These are phyloP conservation scores for Diversispora eburnea DNA, from an alignment of 192 early-diverging fungal species.

Conservation along the genomic window DNA sequence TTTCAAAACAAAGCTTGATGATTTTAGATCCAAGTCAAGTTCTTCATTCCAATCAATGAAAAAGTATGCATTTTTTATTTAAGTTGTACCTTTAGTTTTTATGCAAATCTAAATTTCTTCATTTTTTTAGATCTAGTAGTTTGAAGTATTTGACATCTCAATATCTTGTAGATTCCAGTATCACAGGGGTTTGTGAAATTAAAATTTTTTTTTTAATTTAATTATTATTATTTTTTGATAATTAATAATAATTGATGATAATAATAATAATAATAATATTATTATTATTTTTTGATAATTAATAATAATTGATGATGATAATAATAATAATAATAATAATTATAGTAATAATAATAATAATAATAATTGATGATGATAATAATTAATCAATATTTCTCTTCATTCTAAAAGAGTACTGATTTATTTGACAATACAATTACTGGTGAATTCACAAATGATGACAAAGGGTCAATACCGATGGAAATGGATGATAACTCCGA, in stretches of 20 bases:
- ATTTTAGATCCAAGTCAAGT: constrained; percentile 1
- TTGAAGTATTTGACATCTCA: constrained; percentile 53
- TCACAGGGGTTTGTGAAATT: constrained; percentile 47
- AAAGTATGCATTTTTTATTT: not conserved
- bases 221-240: too few relatives aligned
- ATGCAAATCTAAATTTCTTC: not conserved
- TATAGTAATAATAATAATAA: too few relatives aligned
- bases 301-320: too few relatives aligned
- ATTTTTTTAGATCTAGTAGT: not conserved
- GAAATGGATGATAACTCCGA: not conserved
- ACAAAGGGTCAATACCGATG: not conserved
- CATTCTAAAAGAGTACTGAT: not conserved
- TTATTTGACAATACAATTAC: not conserved
- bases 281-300: too few relatives aligned
- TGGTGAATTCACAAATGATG: not conserved
- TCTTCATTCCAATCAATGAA: not conserved
- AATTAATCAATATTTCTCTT: not conserved
- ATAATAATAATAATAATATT: too few relatives aligned
- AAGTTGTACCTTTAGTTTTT: not conserved
- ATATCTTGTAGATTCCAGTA: constrained; percentile 56
- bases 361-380: too few relatives aligned
- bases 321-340: too few relatives aligned
- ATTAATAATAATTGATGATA: too few relatives aligned
- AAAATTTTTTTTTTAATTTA: too few relatives aligned
- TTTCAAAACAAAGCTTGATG: not conserved